Evolutionary conservation across 208 protist species (phyloP).

Genomic region (Lotmaria passim): DNA sequence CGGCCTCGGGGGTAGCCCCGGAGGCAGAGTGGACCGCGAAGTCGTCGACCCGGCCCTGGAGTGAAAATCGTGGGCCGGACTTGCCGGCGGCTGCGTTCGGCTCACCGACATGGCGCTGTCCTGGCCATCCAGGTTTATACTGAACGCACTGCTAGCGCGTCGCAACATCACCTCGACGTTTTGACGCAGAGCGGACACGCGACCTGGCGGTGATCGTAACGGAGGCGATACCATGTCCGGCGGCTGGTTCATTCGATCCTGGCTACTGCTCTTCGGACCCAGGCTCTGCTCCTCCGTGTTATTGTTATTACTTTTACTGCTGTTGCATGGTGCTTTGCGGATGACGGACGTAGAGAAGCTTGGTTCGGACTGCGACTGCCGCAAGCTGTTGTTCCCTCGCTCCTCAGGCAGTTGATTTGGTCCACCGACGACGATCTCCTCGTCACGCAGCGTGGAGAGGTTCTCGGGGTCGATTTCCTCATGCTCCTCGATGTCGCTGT

Average conservation of each 20-base stretch:
- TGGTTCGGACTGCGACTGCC: neutral
- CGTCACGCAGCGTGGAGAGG: neutral
- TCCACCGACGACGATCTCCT: slow-evolving; percentile 8
- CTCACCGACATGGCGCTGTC: neutral
- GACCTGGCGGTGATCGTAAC: neutral
- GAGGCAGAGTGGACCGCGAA: neutral
- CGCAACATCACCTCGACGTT: slow-evolving; percentile 7
- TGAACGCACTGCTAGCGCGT: neutral
- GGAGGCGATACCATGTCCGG: neutral
- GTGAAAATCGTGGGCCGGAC: neutral
- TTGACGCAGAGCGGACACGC: neutral
- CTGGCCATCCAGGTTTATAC: neutral
- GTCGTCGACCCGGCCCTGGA: slow-evolving; percentile 1
- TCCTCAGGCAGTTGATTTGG: slow-evolving; percentile 5
- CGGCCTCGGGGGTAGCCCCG: slow-evolving; percentile 8
- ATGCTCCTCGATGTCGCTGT: slow-evolving; percentile 13
- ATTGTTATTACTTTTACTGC: neutral
- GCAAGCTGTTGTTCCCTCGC: neutral
- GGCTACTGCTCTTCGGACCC: neutral
- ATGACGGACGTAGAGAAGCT: neutral
- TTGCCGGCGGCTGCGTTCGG: slow-evolving; percentile 3
- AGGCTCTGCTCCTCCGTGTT: neutral
- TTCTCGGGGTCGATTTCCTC: neutral
- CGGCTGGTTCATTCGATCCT: neutral
- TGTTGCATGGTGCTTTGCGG: neutral